Conservation (phyloP, 176 grass and related monocot genomes). For the Carex pumila region DNA sequence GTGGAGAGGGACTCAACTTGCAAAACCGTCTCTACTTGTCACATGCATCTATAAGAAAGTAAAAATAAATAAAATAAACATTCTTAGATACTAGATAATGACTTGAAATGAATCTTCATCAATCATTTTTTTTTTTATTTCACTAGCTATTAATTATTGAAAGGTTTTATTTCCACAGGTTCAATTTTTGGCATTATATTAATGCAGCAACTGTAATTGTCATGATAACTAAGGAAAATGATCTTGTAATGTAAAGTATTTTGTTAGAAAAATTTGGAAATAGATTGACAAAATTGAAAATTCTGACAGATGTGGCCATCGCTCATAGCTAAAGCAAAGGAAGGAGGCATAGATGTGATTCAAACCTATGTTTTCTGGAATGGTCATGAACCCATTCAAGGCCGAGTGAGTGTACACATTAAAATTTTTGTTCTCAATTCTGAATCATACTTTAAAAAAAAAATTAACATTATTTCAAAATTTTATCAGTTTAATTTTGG, state of each 20-base stretch:
- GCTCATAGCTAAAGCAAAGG: constrained; percentile 48
- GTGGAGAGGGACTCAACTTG: background rate
- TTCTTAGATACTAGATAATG: background rate
- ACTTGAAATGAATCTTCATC: background rate
- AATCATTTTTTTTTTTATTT: background rate
- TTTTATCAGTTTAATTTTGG: constrained; percentile 68
- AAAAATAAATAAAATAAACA: background rate
- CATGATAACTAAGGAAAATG: background rate
- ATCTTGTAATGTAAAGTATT: background rate
- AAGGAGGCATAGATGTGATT: constrained; percentile 74
- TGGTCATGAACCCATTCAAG: constrained; percentile 52
- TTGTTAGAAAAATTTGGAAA: background rate
- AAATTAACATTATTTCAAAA: background rate
- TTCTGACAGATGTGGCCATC: constrained; percentile 55
- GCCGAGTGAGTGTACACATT: constrained; percentile 31
- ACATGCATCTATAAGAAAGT: background rate
- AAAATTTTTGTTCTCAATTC: background rate
- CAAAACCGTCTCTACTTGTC: background rate
- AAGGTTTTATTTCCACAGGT: background rate
- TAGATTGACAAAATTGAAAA: background rate
- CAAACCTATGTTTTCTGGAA: constrained; percentile 88
- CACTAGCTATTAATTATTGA: background rate
- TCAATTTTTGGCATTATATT: background rate
- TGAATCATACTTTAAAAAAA: background rate
- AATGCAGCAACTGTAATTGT: background rate